Percentiles rank a stretch among this genome's conserved stretches.
Evolutionary conservation across 2,329 filamentous ascomycete genomes (phyloP).

Genomic region (Madurella fahalii): DNA sequence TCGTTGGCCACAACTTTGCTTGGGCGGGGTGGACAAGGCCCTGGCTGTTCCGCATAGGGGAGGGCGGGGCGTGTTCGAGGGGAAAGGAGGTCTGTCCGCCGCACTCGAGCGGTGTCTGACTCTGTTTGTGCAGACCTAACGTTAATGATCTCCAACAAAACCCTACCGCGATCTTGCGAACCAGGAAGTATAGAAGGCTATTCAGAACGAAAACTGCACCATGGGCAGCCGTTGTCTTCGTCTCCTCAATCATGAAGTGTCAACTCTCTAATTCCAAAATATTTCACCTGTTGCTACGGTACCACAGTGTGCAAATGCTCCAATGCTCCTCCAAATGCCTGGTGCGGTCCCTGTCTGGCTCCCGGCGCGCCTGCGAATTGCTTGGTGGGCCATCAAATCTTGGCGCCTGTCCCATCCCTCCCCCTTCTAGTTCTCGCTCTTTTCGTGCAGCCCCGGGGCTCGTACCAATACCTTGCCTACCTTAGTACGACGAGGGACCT

Average conservation of each 20-base stretch:
- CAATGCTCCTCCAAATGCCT: constrained; percentile 8
- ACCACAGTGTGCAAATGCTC: neutral
- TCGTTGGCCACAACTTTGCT: constrained; percentile 15
- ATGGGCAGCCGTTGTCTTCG: neutral
- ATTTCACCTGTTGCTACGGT: neutral
- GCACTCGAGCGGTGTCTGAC: too few species aligned
- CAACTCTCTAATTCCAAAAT: neutral
- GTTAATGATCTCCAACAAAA: neutral
- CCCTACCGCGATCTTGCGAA: neutral
- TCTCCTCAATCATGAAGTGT: neutral
- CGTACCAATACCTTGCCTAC: neutral
- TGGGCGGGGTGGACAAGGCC: constrained; percentile 19
- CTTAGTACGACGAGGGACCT: neutral
- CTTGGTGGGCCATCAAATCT: constrained; percentile 6
- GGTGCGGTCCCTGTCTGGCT: constrained; percentile 10
- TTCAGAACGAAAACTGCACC: neutral
- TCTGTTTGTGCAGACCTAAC: neutral
- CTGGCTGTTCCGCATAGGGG: constrained; percentile 7
- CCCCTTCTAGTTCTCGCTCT: neutral
- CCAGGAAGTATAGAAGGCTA: neutral
- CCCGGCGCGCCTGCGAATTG: neutral
- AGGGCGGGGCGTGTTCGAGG: neutral
- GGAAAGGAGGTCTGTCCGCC: neutral
- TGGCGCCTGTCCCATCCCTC: constrained; percentile 1
- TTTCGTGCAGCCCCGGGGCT: neutral